Base-by-base conservation (phyloP, 2,329 filamentous ascomycete species). In the Sphaerostilbella broomeana region DNA sequence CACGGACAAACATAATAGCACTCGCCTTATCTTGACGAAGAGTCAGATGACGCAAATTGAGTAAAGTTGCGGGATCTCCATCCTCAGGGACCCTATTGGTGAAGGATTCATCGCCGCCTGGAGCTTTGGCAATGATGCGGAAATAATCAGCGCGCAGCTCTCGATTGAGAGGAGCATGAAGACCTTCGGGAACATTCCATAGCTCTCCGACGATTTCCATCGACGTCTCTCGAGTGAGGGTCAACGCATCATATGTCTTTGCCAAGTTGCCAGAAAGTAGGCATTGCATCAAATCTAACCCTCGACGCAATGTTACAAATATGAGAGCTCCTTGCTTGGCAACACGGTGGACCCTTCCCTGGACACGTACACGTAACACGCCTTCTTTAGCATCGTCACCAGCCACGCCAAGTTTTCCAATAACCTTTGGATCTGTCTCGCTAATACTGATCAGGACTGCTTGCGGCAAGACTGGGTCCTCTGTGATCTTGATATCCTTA, bases 61-160 rank as follows among this genome's bases (percentile, higher is more conserved):
- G 79, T 56, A 92, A 74, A 44, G 59, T 59, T 27, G 79, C 79
- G 21, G 50, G 49, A 54, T 86, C 81, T 49, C 63, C 66, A 38
- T 67, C 63, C 50, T 68, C 68, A 54, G 67, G 67, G 21, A 78
- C 74, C 48, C 66, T 78, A 75, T 88, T 95, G 72, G 87, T 92
- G 59, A 95, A 88, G 55, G 89, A 86, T 47, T 95, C 89, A 46
- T 90, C 85, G 53, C 87, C 89, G 47, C 86, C 84, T 26, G 87
- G 84, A 27, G 89, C 86, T 54, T 79, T 75, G 27, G 39, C 84
- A 44, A 85, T 79, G 53, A 94, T 77, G 59, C 78, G 75, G 72
- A 84, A 95, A 71, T 81, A 95, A 64, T 95, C 89, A 52, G 85
- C 89, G 56, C 90, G 86, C 35, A 95, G 73, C 64, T 95, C 89